Evolutionary conservation across 78 protist species (phyloP).

Genomic region (Dictyostelium discoideum): dicty_2.7 NC_007088.5:438001-438500

Average conservation of each 20-base stretch:
- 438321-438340: not conserved
- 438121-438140: slow-evolving; percentile 64
- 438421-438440: slow-evolving; percentile 63
- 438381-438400: slow-evolving; percentile 54
- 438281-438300: slow-evolving; percentile 62
- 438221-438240: slow-evolving; percentile 61
- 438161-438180: not conserved
- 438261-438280: slow-evolving; percentile 47
- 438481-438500: slow-evolving; percentile 59
- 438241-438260: slow-evolving; percentile 30
- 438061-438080: slow-evolving; percentile 74
- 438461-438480: slow-evolving; percentile 51
- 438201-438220: slow-evolving; percentile 36
- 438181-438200: slow-evolving; percentile 4
- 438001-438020: slow-evolving; percentile 80
- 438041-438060: slow-evolving; percentile 80
- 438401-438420: slow-evolving; percentile 65
- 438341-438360: slow-evolving; percentile 52
- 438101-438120: slow-evolving; percentile 50
- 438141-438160: slow-evolving; percentile 45
- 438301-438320: slow-evolving; percentile 21
- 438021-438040: slow-evolving; percentile 49
- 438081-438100: slow-evolving; percentile 23
- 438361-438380: slow-evolving; percentile 54
- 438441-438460: slow-evolving; percentile 80